phyloP scores from a whole-genome alignment of 495 filamentous ascomycete species.

The Neurospora sp. region DNA sequence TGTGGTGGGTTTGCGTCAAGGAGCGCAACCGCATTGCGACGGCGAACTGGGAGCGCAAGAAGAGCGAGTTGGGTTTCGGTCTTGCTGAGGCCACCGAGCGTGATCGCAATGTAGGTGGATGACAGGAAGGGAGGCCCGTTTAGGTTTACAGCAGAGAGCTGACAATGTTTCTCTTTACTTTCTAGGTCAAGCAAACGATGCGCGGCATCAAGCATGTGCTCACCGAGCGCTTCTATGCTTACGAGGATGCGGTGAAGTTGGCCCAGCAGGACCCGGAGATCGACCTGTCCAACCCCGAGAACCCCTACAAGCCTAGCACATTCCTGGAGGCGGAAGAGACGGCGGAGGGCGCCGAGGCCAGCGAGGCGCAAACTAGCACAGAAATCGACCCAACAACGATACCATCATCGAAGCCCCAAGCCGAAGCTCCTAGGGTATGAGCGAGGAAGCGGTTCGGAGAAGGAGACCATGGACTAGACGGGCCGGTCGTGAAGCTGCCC shows the following conservation, averaged over 20 bases:
- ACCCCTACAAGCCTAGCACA: constrained; percentile 36
- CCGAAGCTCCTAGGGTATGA: constrained; percentile 17
- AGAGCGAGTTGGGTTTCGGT: constrained; percentile 59
- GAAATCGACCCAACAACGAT: constrained; percentile 9
- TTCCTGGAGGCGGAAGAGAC: constrained; percentile 25
- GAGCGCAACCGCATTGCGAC: constrained; percentile 90
- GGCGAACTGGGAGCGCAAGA: constrained; percentile 51
- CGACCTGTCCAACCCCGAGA: constrained; percentile 40
- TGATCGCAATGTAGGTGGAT: constrained; percentile 48
- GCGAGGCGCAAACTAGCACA: constrained; percentile 1
- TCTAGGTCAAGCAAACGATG: constrained; percentile 61
- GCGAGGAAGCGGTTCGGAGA: background rate
- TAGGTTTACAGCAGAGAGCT: background rate
- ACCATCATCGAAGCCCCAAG: constrained; percentile 8
- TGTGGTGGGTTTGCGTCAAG: constrained; percentile 94
- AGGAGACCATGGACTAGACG: background rate
- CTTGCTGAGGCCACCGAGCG: constrained; percentile 50
- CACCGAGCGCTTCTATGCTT: constrained; percentile 82
- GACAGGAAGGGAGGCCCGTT: background rate
- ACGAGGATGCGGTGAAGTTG: constrained; percentile 69
- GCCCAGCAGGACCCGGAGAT: constrained; percentile 59
- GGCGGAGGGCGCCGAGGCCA: constrained; percentile 1
- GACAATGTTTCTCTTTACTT: background rate
- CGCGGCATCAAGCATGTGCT: constrained; percentile 71
- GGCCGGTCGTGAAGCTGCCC: background rate